Percentiles rank a stretch among this genome's conserved stretches.
These are phyloP conservation scores for Colletotrichum truncatum DNA, from an alignment of 2,329 filamentous ascomycete genomes.

Conservation along the genomic window DNA sequence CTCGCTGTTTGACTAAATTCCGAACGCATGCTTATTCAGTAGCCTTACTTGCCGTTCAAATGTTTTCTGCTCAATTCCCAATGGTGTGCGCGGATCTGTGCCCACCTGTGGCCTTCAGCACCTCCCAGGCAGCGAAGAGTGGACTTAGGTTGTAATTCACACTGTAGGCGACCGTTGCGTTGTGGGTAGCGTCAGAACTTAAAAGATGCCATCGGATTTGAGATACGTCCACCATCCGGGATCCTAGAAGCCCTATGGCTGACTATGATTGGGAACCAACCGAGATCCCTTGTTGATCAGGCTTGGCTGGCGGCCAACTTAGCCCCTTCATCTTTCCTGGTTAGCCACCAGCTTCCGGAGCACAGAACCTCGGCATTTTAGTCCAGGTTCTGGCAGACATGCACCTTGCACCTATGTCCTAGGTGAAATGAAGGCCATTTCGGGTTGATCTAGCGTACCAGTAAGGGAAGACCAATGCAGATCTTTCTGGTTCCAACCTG, in stretches of 20 bases:
- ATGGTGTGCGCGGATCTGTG: too few relatives aligned
- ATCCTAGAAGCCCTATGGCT: background rate
- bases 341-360: background rate
- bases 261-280: background rate
- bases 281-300: background rate
- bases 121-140: background rate
- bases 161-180: background rate
- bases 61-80: too few relatives aligned
- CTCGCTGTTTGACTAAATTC: too few relatives aligned
- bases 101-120: too few relatives aligned
- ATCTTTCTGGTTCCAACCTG: background rate
- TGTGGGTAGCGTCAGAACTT: constrained; percentile 20
- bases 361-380: too few relatives aligned
- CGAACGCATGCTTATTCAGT: too few relatives aligned
- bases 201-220: constrained; percentile 15
- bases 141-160: background rate
- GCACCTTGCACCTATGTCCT: background rate
- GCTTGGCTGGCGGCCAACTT: background rate
- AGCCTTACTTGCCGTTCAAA: too few relatives aligned
- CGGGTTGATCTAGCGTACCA: background rate
- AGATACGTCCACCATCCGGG: background rate
- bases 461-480: background rate
- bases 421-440: background rate
- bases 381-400: too few relatives aligned
- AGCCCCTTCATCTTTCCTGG: background rate